phyloP scores from a whole-genome alignment of 2,329 filamentous ascomycete species.

The Pseudogymnoascus sp. region DNA sequence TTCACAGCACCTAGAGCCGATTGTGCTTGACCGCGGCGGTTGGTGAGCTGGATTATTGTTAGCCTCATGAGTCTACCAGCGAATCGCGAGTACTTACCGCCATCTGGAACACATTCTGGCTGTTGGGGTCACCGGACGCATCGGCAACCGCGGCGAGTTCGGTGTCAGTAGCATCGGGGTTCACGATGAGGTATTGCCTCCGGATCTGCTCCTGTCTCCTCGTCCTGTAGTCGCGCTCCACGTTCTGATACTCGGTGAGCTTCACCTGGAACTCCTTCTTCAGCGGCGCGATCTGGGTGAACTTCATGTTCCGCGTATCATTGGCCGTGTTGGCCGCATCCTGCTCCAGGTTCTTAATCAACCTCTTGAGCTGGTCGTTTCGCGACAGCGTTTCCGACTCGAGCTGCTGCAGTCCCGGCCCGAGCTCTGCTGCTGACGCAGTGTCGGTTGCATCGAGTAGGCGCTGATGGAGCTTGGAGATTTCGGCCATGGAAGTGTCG shows the following conservation, averaged over 20 bases:
- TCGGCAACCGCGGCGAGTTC: slow-evolving; percentile 61
- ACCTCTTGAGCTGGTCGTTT: slow-evolving; percentile 68
- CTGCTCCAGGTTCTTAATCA: slow-evolving; percentile 66
- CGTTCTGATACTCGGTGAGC: slow-evolving; percentile 59
- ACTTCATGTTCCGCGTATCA: slow-evolving; percentile 56
- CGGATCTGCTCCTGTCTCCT: slow-evolving; percentile 70
- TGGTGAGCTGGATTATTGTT: slow-evolving; percentile 31
- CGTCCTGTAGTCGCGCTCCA: slow-evolving; percentile 63
- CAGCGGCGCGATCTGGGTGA: slow-evolving; percentile 61
- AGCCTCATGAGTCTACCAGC: slow-evolving; percentile 2
- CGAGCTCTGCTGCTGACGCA: slow-evolving; percentile 40
- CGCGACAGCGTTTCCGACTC: slow-evolving; percentile 62
- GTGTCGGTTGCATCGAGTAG: slow-evolving; percentile 58
- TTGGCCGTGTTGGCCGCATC: slow-evolving; percentile 58
- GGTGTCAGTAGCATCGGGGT: slow-evolving; percentile 66
- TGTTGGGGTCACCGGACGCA: slow-evolving; percentile 64
- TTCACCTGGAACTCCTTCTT: slow-evolving; percentile 66
- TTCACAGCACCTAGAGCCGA: slow-evolving; percentile 70
- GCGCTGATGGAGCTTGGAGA: slow-evolving; percentile 63
- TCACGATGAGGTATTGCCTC: slow-evolving; percentile 73
- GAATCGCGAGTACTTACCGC: slow-evolving; percentile 48
- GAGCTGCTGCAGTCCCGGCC: slow-evolving; percentile 47
- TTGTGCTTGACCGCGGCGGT: slow-evolving; percentile 64
- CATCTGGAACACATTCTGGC: slow-evolving; percentile 74
- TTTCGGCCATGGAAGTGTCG: slow-evolving; percentile 57